These are phyloP conservation scores for Hura crepitans DNA, from an alignment of 441 rosid genomes.

Conservation along the genomic window DNA sequence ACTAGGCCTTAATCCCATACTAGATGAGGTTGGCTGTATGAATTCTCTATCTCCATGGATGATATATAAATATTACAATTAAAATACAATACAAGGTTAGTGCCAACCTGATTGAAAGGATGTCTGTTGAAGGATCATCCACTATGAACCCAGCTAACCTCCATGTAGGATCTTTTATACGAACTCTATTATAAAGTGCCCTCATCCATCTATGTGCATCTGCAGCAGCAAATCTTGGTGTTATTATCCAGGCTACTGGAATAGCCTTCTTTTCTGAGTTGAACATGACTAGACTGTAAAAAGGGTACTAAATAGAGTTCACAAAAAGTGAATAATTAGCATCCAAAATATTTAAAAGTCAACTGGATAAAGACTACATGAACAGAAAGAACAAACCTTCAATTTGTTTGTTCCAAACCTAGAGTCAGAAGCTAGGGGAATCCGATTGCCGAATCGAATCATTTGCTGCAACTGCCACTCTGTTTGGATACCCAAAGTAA, in stretches of 20 bases:
- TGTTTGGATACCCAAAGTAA: constrained; percentile 76
- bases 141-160: constrained; percentile 86
- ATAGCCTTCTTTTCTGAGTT: constrained; percentile 85
- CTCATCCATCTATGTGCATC: constrained; percentile 84
- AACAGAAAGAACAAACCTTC: constrained; percentile 51
- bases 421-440: constrained; percentile 79
- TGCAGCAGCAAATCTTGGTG: constrained; percentile 52
- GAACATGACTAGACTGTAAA: constrained; percentile 77
- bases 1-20: too few species aligned
- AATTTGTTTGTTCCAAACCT: constrained; percentile 83
- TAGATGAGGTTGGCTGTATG: too few species aligned
- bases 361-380: constrained; percentile 6
- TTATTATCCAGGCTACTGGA: constrained; percentile 91
- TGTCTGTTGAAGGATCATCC: constrained; percentile 80
- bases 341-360: constrained; percentile 19
- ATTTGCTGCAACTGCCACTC: constrained; percentile 98
- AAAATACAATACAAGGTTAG: constrained; percentile 12
- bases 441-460: constrained; percentile 78
- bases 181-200: constrained; percentile 79
- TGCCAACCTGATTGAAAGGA: constrained; percentile 57
- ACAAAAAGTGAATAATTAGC: constrained; percentile 35
- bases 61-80: neutral
- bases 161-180: constrained; percentile 75
- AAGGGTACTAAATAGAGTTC: constrained; percentile 57
- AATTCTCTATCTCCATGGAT: too few species aligned